Base-by-base conservation (phyloP, 306 rosid species). In the Luffa acutangula region DNA sequence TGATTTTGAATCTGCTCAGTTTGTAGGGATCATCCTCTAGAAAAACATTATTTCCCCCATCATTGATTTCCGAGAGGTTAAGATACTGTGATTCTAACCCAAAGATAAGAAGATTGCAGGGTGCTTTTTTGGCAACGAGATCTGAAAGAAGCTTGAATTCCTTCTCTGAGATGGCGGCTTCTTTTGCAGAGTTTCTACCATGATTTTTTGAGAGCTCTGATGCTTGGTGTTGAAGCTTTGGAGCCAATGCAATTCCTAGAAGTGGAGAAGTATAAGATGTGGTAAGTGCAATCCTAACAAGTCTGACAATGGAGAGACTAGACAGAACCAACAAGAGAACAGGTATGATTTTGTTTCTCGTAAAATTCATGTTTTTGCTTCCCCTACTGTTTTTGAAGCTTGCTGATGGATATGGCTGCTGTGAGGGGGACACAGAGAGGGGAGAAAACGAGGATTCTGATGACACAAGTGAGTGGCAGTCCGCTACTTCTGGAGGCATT, bases 51-150 rank as follows among this genome's bases (percentile, higher is more conserved):
- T 78, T 89, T 54, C 98, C 98, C 12, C 85, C 91, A 69, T 83
- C 83, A 65, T 95, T 95, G 81, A 91, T 85, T 7, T 80, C 88
- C 36, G 96, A 89, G 82, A 95, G 93, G 53, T 67, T n/a, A 6
- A 87, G 88, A 83, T 89, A 89, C 81, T 91, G 90, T 6, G 87
- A 82, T 59, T 91, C 90, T 33, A 92, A 76, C 76, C 98, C 97
- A 39, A 95, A 95, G 78, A 95, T 79, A 56, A 95, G 97, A 59
- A 95, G 89, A 88, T 92, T 95, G 89, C 97, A 92, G 59, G 97
- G 97, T 36, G 89, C 75, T 85, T 81, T 95, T 12, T 77, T 81
- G 63, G 91, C 80, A 70, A 95, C 85, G 82, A 95, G 87, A 73
- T 85, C 69, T 59, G 80, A 83, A 7, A 95, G 85, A 79, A 88